These are phyloP conservation scores for Lactarius pseudohatsudake DNA, from an alignment of 768 basidiomycete species.

Conservation along the genomic window DNA sequence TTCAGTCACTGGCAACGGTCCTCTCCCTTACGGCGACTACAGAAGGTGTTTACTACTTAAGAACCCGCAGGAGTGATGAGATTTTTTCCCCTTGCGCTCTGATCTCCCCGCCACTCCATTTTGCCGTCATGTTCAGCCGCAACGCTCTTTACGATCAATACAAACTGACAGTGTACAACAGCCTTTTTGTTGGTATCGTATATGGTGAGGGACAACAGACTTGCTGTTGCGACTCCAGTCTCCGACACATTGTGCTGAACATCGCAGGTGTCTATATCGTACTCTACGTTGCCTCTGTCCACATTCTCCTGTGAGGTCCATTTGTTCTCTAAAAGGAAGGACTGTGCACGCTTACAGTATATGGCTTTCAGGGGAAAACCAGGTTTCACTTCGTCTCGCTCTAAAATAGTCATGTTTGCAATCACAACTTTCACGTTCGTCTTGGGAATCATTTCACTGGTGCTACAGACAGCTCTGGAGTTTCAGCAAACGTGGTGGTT, in stretches of 20 bases:
- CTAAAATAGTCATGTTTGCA: neutral
- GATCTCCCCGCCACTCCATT: no score
- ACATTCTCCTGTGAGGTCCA: slow-evolving; percentile 15
- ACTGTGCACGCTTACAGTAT: neutral
- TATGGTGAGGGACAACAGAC: slow-evolving; percentile 6
- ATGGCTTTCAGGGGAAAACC: neutral
- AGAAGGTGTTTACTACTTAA: no score
- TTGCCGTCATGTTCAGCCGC: no score
- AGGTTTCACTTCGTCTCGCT: slow-evolving; percentile 11
- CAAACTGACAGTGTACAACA: no score
- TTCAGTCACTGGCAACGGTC: no score
- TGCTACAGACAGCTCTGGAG: neutral
- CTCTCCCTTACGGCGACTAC: no score
- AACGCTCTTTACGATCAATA: no score
- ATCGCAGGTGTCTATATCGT: slow-evolving; percentile 5
- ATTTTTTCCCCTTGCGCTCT: no score
- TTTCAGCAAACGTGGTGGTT: no score
- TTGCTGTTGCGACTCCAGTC: no score
- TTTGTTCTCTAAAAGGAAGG: neutral
- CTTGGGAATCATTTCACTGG: slow-evolving; percentile 11
- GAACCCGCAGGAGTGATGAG: no score
- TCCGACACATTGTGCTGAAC: neutral
- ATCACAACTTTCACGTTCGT: slow-evolving; percentile 17
- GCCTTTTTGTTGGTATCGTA: slow-evolving; percentile 13
- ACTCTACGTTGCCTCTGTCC: slow-evolving; percentile 6